phyloP scores from a whole-genome alignment of 768 basidiomycete species.

The Leccinellum luteum region DNA sequence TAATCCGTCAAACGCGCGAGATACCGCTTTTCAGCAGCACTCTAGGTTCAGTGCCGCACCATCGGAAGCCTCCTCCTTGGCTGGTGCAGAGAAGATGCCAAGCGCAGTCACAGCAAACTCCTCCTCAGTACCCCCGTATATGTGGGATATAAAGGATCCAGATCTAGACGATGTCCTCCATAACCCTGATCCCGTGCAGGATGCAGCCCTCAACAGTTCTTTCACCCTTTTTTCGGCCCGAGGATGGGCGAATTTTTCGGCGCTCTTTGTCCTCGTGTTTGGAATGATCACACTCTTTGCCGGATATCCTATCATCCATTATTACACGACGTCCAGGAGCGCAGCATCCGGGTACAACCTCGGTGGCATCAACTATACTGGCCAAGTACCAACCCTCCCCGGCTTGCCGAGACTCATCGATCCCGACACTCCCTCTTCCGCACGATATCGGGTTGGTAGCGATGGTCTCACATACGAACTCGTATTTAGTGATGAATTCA shows the following conservation, averaged over 20 bases:
- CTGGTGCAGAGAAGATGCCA: conserved; percentile 37
- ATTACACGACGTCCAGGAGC: conserved; percentile 35
- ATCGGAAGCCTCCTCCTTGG: conserved; percentile 42
- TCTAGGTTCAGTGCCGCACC: conserved; percentile 58
- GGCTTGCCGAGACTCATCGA: conserved; percentile 74
- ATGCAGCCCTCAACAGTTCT: conserved; percentile 53
- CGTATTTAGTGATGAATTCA: conserved; percentile 89
- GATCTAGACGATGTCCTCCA: conserved; percentile 91
- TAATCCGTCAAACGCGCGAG: conserved; percentile 45
- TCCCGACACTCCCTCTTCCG: conserved; percentile 62
- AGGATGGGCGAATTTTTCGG: conserved; percentile 80
- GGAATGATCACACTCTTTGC: conserved; percentile 80
- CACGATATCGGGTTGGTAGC: conserved; percentile 54
- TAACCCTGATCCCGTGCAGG: conserved; percentile 78
- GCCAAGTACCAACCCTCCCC: conserved; percentile 79
- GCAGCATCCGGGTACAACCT: conserved; percentile 66
- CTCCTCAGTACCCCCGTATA: conserved; percentile 63
- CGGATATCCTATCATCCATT: conserved; percentile 81
- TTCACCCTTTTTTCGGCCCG: conserved; percentile 77
- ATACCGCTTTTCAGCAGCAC: conserved; percentile 41
- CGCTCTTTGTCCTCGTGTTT: conserved; percentile 63
- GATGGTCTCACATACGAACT: conserved; percentile 81
- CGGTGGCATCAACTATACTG: conserved; percentile 78
- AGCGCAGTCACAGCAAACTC: conserved; percentile 40
- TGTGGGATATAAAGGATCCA: conserved; percentile 78